Conservation (phyloP, 345 rosid species). For the Combretum micranthum region DNA sequence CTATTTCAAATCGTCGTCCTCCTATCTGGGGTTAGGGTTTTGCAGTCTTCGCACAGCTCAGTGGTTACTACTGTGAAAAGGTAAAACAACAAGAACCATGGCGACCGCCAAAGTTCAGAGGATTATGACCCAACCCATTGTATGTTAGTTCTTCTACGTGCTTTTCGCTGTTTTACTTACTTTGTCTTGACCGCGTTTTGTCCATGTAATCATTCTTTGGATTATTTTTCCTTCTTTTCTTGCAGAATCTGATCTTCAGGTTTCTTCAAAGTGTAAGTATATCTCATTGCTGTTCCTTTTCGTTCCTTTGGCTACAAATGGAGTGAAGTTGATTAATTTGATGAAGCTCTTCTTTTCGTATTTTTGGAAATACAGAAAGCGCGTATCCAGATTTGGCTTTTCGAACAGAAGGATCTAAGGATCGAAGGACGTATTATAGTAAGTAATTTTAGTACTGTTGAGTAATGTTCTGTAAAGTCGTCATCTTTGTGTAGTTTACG, state of each 20-base stretch:
- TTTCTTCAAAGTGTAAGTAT: constrained; percentile 84
- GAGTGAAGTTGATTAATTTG: background rate
- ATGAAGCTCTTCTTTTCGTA: background rate
- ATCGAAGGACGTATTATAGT: constrained; percentile 77
- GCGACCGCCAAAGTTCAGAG: constrained; percentile 53
- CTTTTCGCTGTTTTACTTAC: background rate
- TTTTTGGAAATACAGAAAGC: constrained; percentile 56
- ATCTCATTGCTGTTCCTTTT: background rate
- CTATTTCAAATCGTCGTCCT: too few relatives aligned
- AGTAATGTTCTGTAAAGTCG: too few relatives aligned
- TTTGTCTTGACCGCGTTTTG: background rate
- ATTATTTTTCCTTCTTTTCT: background rate
- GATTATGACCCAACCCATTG: constrained; percentile 58
- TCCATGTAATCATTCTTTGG: too few relatives aligned
- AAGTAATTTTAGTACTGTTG: constrained; percentile 9
- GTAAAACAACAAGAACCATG: constrained; percentile 23
- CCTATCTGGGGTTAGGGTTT: too few relatives aligned
- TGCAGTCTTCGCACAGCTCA: too few relatives aligned
- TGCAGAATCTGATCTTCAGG: constrained; percentile 90
- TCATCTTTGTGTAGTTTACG: too few relatives aligned
- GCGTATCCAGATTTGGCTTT: constrained; percentile 94
- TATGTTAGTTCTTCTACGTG: constrained; percentile 8
- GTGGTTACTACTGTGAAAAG: too few relatives aligned
- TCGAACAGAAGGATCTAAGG: constrained; percentile 91
- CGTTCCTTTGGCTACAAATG: background rate